phyloP scores from a whole-genome alignment of 768 basidiomycete species.

The Leccinum longicurvipes region DNA sequence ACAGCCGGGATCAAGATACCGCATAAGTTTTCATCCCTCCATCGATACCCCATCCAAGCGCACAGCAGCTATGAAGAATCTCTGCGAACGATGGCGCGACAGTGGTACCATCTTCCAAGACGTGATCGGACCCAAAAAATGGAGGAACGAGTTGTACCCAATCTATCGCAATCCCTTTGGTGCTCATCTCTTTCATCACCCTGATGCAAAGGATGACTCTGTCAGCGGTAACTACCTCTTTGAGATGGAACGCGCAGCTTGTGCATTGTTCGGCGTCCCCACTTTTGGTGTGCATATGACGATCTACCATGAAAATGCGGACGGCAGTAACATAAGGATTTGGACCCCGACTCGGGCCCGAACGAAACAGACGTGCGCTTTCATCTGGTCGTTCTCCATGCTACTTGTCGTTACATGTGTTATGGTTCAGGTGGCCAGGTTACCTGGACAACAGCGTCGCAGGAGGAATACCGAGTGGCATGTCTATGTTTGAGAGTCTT shows the following conservation, averaged over 20 bases:
- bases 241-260: slow-evolving; percentile 86
- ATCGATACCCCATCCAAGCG: slow-evolving; percentile 57
- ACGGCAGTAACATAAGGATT: slow-evolving; percentile 43
- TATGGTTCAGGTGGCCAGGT: slow-evolving; percentile 65
- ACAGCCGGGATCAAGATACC: slow-evolving; percentile 19
- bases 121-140: slow-evolving; percentile 71
- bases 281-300: slow-evolving; percentile 95
- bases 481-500: slow-evolving; percentile 65
- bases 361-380: slow-evolving; percentile 84
- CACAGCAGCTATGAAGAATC: slow-evolving; percentile 55
- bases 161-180: slow-evolving; percentile 72
- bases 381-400: neutral
- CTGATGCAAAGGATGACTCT: slow-evolving; percentile 28
- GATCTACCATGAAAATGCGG: slow-evolving; percentile 48
- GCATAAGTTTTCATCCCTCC: slow-evolving; percentile 49
- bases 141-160: slow-evolving; percentile 84
- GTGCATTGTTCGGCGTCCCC: slow-evolving; percentile 82
- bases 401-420: neutral
- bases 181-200: slow-evolving; percentile 35
- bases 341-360: slow-evolving; percentile 87
- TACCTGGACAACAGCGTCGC: slow-evolving; percentile 89
- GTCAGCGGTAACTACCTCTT: slow-evolving; percentile 66
- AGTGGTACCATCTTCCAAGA: slow-evolving; percentile 50
- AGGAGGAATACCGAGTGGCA: slow-evolving; percentile 86
- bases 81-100: slow-evolving; percentile 78